phyloP scores from a whole-genome alignment of 345 rosid genomes.

The Dipteronia sinensis region DNA sequence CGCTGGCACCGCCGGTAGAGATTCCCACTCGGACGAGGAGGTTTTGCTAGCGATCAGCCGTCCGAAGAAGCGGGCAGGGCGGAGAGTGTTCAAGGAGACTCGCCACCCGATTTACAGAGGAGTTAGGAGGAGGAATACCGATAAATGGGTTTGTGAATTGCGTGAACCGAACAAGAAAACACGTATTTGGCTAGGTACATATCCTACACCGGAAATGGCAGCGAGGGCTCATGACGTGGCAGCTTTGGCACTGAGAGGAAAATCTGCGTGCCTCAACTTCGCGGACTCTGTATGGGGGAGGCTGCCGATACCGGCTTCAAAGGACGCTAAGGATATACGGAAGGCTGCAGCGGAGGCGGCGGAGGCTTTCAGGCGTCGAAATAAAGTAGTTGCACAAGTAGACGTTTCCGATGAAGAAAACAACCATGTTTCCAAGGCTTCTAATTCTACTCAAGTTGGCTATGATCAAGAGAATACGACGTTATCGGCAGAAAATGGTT shows the following conservation, averaged over 20 bases:
- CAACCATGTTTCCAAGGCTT: conserved; percentile 5
- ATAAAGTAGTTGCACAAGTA: conserved; percentile 11
- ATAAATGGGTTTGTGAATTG: conserved; percentile 79
- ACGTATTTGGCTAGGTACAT: conserved; percentile 81
- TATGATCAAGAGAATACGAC: conserved; percentile 13
- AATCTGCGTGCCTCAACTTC: conserved; percentile 69
- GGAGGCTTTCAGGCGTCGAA: conserved; percentile 45
- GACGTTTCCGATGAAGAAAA: not conserved
- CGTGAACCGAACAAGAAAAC: conserved; percentile 59
- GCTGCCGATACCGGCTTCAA: conserved; percentile 54
- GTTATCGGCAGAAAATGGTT: conserved; percentile 6
- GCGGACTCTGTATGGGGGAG: conserved; percentile 73
- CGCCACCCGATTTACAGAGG: conserved; percentile 80
- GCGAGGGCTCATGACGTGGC: conserved; percentile 87
- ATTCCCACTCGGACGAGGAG: conserved; percentile 37
- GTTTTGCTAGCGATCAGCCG: conserved; percentile 46
- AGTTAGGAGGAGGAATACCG: conserved; percentile 50
- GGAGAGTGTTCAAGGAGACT: conserved; percentile 65
- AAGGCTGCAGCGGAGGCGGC: conserved; percentile 58
- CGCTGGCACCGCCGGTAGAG: not conserved
- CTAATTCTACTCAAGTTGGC: conserved; percentile 13
- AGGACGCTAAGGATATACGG: conserved; percentile 43
- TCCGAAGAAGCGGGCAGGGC: conserved; percentile 73
- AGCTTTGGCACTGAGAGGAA: conserved; percentile 62
- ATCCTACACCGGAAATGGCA: conserved; percentile 76